Base-by-base conservation (phyloP, 129 eudicot genomes). In the Arctium minus region DNA sequence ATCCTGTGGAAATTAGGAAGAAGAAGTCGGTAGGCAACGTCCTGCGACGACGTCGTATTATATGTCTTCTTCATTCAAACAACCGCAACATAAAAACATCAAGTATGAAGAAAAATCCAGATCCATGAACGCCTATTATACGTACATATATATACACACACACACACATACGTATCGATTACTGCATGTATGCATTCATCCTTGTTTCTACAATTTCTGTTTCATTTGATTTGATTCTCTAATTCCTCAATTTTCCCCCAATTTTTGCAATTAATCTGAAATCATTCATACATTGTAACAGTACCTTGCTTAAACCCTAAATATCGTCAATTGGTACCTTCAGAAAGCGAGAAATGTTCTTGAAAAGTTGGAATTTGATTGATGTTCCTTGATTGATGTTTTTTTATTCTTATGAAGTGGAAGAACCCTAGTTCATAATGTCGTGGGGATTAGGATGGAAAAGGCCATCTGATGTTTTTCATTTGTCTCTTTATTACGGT, bases 361-460 rank as follows among this genome's bases (percentile, higher is more conserved):
- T 32, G 44, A 8, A 11, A 17, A 29, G 39, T 18, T 56, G 77
- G 8, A 39, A 39, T 22, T 62, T 64, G 69, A 32, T 37, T 37
- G 77, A 85, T 70, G 79, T 5, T 73, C 48, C 76, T 80, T 53
- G 22, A 36, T 36, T 39, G 77, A 85, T 70, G 79, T 5, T 73
- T 68, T 80, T 80, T 53, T 15, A 36, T 36, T 39, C 8, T 70
- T 74, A 70, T 83, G 81, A 77, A 76, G 78, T 84, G 27, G 22
- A 71, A 64, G 87, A 87, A 72, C 82, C 85, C 83, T 67, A 71
- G 42, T 70, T 73, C 70, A 80, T 80, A 88, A 96, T 96, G 99
- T 96, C 99, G 74, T 96, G 99, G 99, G 99, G 98, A 81, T 83
- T 96, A 82, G 99, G 97, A 3, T 96, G 99, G 99, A 96, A 96